A percentile compares a stretch with the other conserved stretches of the same genome.
phyloP scores from a whole-genome alignment of 1,139 yeast genomes.

The Hyphopichia burtonii region DNA sequence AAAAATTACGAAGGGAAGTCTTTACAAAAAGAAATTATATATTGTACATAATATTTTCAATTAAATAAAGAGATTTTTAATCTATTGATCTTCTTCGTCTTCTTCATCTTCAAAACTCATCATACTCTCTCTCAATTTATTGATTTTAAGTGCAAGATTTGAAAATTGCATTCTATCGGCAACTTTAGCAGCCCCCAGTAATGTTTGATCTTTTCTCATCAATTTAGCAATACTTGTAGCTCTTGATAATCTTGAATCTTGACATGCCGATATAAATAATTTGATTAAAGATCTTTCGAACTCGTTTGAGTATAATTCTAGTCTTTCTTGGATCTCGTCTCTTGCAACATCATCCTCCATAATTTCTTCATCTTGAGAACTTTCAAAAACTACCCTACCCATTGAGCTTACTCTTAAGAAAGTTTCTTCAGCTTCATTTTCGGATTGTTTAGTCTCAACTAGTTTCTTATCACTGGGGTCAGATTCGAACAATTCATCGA shows the following conservation, averaged over 20 bases:
- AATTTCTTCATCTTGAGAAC: conserved; percentile 31
- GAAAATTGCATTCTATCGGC: conserved; percentile 75
- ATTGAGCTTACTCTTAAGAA: conserved; percentile 47
- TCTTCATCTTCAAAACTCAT: conserved; percentile 27
- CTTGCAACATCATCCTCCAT: conserved; percentile 35
- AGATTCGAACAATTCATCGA: conserved; percentile 11
- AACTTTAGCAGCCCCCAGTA: conserved; percentile 80
- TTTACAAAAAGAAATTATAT: not conserved
- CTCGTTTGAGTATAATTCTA: conserved; percentile 48
- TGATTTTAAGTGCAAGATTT: conserved; percentile 65
- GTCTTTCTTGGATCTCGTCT: conserved; percentile 46
- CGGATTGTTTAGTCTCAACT: conserved; percentile 26
- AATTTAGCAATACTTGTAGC: conserved; percentile 71
- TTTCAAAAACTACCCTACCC: conserved; percentile 50
- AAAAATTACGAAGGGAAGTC: not conserved
- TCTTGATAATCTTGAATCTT: conserved; percentile 60
- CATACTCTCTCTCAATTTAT: conserved; percentile 57
- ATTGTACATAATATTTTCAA: conserved; percentile 1
- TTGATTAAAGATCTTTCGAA: conserved; percentile 76
- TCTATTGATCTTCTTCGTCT: not conserved
- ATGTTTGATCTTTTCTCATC: conserved; percentile 73
- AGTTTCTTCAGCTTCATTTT: conserved; percentile 43
- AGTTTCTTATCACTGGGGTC: conserved; percentile 23
- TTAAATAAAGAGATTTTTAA: not conserved
- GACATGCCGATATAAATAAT: conserved; percentile 75